Base-by-base conservation (phyloP, 163 green algal genomes). In the Trebouxia gelatinosa region DNA sequence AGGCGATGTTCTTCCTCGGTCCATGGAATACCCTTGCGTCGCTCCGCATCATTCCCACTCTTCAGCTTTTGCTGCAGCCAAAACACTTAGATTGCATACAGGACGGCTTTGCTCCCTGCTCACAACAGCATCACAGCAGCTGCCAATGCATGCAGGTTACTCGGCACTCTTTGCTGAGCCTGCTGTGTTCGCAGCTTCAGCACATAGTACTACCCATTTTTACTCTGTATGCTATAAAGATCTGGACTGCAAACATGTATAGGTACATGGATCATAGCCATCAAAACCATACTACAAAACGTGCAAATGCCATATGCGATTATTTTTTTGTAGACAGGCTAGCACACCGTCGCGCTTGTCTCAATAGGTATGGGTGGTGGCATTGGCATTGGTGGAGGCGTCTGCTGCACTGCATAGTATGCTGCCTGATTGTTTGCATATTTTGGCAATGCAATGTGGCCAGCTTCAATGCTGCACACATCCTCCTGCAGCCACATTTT, bases 1-100 rank as follows among this genome's bases (percentile, higher is more conserved):
- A 97, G 85, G 5, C 91, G 81, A 84, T 98, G 94, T 85, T 98
- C 94, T 80, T 98, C 94, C 74, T 98, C 92, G 2, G 94, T 97
- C 94, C 94, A 98, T 0, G 94, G 92, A 46, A 98, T 94, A 58
- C 94, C 94, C 82, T 98, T 98, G 21, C 92, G 88, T 23, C 90
- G 80, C 82, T 97, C 92, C 16, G 88, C 83, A 66, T 89, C 85
- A 70, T 83, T 80, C 34, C 78, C 88, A 79, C 82, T 90, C 29
- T 80, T 66, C 6, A 57, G 64, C 40, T 78, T 85, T 66, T 82
- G 54, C 38, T 78, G 51, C 72, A 78, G 72, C n/a, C n/a, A n/a
- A n/a, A n/a, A 62, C 50, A n/a, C n/a, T n/a, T n/a, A n/a, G n/a
- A n/a, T n/a, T 77, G 34, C 39, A 48, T 37, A 5, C 64, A 71